A percentile compares a stretch with the other conserved stretches of the same genome.
Conservation (phyloP, 78 protist genomes). For the Dictyostelium brefeldianum region DNA sequence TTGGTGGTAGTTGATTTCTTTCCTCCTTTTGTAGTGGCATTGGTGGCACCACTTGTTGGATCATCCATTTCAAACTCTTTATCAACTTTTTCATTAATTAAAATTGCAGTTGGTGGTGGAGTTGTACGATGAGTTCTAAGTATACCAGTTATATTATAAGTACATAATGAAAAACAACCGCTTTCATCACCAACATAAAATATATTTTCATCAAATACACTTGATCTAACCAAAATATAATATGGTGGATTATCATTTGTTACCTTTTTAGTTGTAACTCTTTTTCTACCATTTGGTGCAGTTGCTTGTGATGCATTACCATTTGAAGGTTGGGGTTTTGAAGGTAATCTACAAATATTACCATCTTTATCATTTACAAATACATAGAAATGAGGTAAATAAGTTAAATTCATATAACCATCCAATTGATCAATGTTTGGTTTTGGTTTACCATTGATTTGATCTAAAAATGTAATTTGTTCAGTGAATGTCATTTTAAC, state of each 20-base stretch:
- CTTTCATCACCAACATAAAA: conserved; percentile 20
- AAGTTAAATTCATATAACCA: conserved; percentile 19
- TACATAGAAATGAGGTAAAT: conserved; percentile 6
- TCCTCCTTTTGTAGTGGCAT: neutral
- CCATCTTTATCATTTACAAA: conserved; percentile 39
- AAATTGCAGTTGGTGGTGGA: neutral
- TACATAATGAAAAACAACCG: conserved; percentile 26
- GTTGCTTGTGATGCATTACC: too few relatives aligned
- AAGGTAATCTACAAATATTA: conserved; percentile 3
- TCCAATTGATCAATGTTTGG: neutral
- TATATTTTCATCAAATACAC: conserved; percentile 24
- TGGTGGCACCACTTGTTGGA: too few relatives aligned
- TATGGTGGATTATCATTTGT: neutral
- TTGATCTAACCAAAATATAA: neutral
- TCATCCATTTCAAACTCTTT: neutral
- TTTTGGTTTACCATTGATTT: neutral
- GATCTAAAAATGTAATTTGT: neutral
- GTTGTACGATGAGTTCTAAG: neutral
- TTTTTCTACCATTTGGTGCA: neutral
- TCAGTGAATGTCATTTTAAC: neutral
- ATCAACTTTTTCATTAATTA: conserved; percentile 17
- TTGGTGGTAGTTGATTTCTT: neutral
- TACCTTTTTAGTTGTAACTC: neutral
- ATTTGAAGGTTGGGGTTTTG: neutral
- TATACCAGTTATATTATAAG: neutral